A percentile compares a stretch with the other conserved stretches of the same genome.
Evolutionary conservation across 345 rosid species (phyloP).

Genomic region (Mallotus nudiflorus): DNA sequence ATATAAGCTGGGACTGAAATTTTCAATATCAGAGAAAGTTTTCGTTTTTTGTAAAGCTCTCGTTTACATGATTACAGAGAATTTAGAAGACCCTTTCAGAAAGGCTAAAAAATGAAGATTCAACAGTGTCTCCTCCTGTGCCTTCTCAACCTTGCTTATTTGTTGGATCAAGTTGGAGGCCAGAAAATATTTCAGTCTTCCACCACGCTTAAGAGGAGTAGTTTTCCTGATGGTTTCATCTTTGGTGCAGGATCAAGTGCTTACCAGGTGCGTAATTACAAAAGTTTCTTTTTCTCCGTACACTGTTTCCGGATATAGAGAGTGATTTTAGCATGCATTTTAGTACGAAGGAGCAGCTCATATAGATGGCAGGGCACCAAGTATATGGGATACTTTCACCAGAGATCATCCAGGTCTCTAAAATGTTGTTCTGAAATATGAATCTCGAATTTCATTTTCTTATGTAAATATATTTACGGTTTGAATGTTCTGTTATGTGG

Average conservation of each 20-base stretch:
- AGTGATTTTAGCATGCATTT: background rate
- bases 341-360: conserved; percentile 26
- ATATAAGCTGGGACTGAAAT: too few relatives aligned
- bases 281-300: background rate
- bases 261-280: conserved; percentile 16
- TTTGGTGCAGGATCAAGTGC: conserved; percentile 32
- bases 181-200: background rate
- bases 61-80: too few relatives aligned
- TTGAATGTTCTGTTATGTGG: background rate
- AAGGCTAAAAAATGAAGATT: background rate
- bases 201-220: conserved; percentile 12
- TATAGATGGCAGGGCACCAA: conserved; percentile 16
- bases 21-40: too few relatives aligned
- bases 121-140: background rate
- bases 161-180: background rate
- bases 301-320: too few relatives aligned
- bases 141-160: background rate
- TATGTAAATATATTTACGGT: background rate
- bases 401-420: conserved; percentile 18
- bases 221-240: conserved; percentile 22
- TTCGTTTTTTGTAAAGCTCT: too few relatives aligned
- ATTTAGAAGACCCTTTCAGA: too few relatives aligned
- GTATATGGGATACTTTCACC: conserved; percentile 29
- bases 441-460: conserved; percentile 4
- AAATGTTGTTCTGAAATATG: too few relatives aligned